Evolutionary conservation across 2,329 filamentous ascomycete species (phyloP).

Genomic region (Bisporella sp.): DNA sequence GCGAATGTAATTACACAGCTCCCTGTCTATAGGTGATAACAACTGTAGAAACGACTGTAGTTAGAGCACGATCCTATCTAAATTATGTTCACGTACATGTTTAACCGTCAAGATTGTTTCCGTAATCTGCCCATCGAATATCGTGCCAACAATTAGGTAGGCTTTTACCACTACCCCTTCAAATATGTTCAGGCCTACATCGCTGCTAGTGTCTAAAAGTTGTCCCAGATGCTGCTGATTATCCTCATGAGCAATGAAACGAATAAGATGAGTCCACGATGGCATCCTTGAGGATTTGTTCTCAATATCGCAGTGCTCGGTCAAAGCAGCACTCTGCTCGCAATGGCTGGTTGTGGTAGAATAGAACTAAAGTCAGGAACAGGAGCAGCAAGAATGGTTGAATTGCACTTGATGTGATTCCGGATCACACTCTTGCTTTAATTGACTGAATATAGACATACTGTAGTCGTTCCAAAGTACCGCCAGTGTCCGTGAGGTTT

Average conservation of each 20-base stretch:
- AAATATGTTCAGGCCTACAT: slow-evolving; percentile 21
- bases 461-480: no score
- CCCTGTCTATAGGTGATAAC: slow-evolving; percentile 21
- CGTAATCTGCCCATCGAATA: slow-evolving; percentile 24
- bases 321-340: no score
- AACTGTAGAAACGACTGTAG: slow-evolving; percentile 11
- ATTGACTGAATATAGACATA: no score
- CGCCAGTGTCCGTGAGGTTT: no score
- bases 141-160: slow-evolving; percentile 21
- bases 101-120: slow-evolving; percentile 15
- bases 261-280: slow-evolving; percentile 22
- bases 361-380: no score
- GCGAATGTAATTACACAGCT: slow-evolving; percentile 25
- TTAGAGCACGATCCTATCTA: no score
- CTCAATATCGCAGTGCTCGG: no score
- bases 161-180: slow-evolving; percentile 18
- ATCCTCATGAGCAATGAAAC: slow-evolving; percentile 27
- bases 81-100: slow-evolving; percentile 1
- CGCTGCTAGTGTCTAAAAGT: slow-evolving; percentile 21
- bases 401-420: no score
- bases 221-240: slow-evolving; percentile 25
- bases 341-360: no score
- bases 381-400: no score
- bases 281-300: not conserved
- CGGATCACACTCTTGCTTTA: no score